Evolutionary conservation across 169 alveolate species (phyloP).

Genomic region (Perkinsus olseni): DNA sequence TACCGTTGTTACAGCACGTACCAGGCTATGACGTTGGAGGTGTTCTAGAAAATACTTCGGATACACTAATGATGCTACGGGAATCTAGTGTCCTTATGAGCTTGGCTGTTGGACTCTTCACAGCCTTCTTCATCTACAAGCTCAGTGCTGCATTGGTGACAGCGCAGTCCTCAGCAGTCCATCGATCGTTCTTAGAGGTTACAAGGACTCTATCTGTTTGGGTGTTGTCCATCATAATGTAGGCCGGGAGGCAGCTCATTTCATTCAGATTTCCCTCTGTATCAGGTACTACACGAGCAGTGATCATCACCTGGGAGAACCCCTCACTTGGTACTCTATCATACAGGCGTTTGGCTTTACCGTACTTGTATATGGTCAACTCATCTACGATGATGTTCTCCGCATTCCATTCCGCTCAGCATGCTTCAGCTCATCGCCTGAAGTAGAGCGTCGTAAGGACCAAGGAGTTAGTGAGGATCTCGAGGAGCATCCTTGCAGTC

Average conservation of each 20-base stretch:
- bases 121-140: background rate
- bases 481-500: too few species aligned
- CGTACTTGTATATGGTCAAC: background rate
- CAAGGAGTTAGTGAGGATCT: background rate
- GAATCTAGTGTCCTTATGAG: background rate
- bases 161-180: background rate
- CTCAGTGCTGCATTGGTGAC: background rate
- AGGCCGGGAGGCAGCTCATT: background rate
- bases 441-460: background rate
- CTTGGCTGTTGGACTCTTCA: background rate
- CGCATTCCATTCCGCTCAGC: background rate
- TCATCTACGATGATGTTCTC: background rate
- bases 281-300: background rate
- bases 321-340: background rate
- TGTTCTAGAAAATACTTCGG: background rate
- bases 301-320: background rate
- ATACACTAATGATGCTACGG: background rate
- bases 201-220: background rate
- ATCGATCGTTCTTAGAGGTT: background rate
- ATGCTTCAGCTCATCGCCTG: background rate
- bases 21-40: background rate
- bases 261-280: too few species aligned
- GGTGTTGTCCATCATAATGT: background rate
- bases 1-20: background rate
- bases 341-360: background rate